Evolutionary conservation across 306 rosid species (phyloP).

Genomic region (Castanea mollissima): DNA sequence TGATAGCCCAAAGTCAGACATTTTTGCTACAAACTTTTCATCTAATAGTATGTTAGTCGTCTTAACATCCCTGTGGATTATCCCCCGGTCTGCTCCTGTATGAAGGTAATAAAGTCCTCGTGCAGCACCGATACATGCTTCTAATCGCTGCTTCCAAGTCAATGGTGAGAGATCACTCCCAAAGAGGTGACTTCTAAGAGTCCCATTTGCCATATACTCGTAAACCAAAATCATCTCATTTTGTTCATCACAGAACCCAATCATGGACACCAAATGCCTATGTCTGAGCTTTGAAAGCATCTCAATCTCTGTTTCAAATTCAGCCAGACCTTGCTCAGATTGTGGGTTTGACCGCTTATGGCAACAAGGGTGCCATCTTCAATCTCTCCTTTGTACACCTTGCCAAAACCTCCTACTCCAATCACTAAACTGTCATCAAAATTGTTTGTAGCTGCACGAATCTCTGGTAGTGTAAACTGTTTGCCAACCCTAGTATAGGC

Average conservation of each 20-base stretch:
- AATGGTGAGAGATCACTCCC: conserved; percentile 77
- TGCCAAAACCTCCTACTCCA: conserved; percentile 98
- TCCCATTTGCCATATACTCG: conserved; percentile 93
- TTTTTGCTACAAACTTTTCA: conserved; percentile 80
- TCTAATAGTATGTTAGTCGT: conserved; percentile 89
- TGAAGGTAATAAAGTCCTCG: conserved; percentile 97
- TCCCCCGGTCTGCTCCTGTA: conserved; percentile 87
- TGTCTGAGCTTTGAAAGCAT: conserved; percentile 98
- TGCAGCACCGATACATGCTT: conserved; percentile 90
- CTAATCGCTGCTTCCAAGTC: conserved; percentile 85
- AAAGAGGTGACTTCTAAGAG: conserved; percentile 89
- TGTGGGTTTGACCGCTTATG: conserved; percentile 86
- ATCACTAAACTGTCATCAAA: conserved; percentile 76
- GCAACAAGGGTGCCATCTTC: conserved; percentile 77
- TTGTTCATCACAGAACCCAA: conserved; percentile 90
- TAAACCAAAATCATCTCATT: conserved; percentile 95
- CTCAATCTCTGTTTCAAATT: conserved; percentile 97
- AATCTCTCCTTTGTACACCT: conserved; percentile 82
- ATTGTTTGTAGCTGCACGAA: conserved; percentile 67
- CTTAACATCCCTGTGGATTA: conserved; percentile 94
- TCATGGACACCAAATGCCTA: conserved; percentile 85
- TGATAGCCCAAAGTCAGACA: conserved; percentile 93
- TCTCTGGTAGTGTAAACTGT: conserved; percentile 64
- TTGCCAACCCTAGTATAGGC: conserved; percentile 63
- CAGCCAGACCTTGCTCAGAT: conserved; percentile 84